Conservation (phyloP, 768 basidiomycete species). For the Suillus weaverae region DNA sequence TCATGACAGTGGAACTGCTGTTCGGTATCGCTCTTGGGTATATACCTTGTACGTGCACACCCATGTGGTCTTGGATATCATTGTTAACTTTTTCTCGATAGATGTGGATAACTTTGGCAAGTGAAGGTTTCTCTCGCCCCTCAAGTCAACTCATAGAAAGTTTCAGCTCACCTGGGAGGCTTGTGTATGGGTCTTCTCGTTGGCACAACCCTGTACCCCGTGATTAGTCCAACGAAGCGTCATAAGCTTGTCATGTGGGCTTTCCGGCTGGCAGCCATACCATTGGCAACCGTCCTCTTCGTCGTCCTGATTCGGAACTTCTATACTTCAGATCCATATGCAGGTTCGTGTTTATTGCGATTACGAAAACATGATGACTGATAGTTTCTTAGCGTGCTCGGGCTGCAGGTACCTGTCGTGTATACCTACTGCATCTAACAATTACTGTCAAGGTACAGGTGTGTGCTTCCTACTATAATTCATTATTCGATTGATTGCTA, state of each 20-base stretch:
- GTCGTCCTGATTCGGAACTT: conserved; percentile 86
- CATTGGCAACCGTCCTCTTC: conserved; percentile 75
- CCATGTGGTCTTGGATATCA: background rate
- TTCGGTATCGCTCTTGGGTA: conserved; percentile 85
- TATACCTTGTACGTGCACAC: conserved; percentile 64
- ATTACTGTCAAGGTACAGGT: conserved; percentile 59
- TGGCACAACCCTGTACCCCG: conserved; percentile 84
- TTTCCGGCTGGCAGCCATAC: conserved; percentile 71
- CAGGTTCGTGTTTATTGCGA: conserved; percentile 47
- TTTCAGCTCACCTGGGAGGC: conserved; percentile 79
- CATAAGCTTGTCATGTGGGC: conserved; percentile 73
- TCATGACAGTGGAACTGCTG: conserved; percentile 84
- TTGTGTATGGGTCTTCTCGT: conserved; percentile 82
- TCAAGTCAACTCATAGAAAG: background rate
- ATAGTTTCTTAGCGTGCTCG: conserved; percentile 58
- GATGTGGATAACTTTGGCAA: conserved; percentile 90
- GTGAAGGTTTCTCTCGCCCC: conserved; percentile 16
- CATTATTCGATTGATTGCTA: conserved; percentile 1
- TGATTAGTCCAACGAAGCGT: conserved; percentile 77
- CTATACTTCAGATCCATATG: conserved; percentile 84
- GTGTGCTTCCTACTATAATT: background rate
- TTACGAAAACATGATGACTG: background rate
- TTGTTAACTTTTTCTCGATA: conserved; percentile 29
- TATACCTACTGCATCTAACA: conserved; percentile 73
- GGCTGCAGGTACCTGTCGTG: conserved; percentile 92